Evolutionary conservation across 2,329 filamentous ascomycete species (phyloP), one percentile per base, ranked within the genome.

Genomic region (Penicillium sp.): DNA sequence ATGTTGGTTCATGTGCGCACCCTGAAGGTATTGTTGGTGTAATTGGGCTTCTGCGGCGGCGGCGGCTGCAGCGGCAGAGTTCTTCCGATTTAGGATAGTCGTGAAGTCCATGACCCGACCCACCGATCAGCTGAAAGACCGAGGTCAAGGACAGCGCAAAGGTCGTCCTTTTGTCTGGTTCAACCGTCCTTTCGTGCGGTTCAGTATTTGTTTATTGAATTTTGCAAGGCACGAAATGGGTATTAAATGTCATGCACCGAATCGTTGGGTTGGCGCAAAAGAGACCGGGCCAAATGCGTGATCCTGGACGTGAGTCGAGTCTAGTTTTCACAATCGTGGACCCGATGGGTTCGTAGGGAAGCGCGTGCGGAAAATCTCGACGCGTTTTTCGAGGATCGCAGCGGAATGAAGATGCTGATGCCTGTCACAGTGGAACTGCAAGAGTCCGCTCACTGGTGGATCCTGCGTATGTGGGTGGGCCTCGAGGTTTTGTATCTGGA

Each of bases 81-180:
- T 78, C 69, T 80, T 81, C 66, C 76, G 75, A 68, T 81, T 81
- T 60, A 82, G 69, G 56, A 82, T 81, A 56, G 77, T 80, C 62
- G 79, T 79, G 72, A 82, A 80, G 69, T 82, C 79, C 80, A 82
- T 82, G 70, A 70, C 72, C 71, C 69, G 69, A 70, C 71, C 66
- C 69, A 67, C 67, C 69, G 58, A 66, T 60, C 57, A 67, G 70
- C 64, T 59, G 62, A 68, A 62, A 57, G 58, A 68, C 66, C 66
- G 66, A 55, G 55, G 70, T 65, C 67, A 72, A 69, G 70, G 66
- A 71, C 66, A 61, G 62, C 59, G 64, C 63, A 58, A 54, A 49
- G 56, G 61, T 57, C 48, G 53, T 61, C 54, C 33, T 42, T 50
- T 42, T 50, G 19, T 53, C 42, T 59, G 21, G 26, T 52, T 44